A percentile compares a stretch with the other conserved stretches of the same genome.
Evolutionary conservation across 805 yeast species (phyloP).

Genomic region (Starmerella bacillaris): DNA sequence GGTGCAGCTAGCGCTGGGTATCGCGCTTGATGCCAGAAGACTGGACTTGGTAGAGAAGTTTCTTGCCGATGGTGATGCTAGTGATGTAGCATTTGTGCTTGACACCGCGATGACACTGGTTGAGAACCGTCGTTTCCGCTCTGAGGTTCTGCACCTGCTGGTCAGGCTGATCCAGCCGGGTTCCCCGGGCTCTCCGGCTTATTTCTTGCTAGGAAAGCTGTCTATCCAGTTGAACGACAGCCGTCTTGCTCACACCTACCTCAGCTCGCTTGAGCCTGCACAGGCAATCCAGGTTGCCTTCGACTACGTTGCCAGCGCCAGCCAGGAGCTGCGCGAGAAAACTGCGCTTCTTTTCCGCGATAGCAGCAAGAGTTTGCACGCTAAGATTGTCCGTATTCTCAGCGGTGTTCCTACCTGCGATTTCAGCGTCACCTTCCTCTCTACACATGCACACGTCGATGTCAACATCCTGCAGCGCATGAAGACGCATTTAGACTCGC

Average conservation of each 20-base stretch:
- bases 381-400: constrained; percentile 45
- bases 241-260: constrained; percentile 47
- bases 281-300: constrained; percentile 87
- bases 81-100: constrained; percentile 42
- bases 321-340: constrained; percentile 64
- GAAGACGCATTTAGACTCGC: constrained; percentile 66
- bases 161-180: constrained; percentile 33
- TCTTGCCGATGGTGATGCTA: constrained; percentile 25
- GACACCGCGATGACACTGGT: constrained; percentile 49
- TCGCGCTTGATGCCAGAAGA: constrained; percentile 74
- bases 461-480: constrained; percentile 62
- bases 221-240: constrained; percentile 75
- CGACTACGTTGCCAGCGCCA: constrained; percentile 77
- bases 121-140: constrained; percentile 46
- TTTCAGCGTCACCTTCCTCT: constrained; percentile 69
- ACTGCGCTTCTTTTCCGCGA: constrained; percentile 22
- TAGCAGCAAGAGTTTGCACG: constrained; percentile 21
- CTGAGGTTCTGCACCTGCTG: constrained; percentile 41
- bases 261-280: constrained; percentile 39
- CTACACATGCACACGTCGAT: constrained; percentile 77
- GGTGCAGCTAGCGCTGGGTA: constrained; percentile 67
- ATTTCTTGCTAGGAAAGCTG: constrained; percentile 65
- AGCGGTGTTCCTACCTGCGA: constrained; percentile 92
- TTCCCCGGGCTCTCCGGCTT: constrained; percentile 34
- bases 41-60: constrained; percentile 57